A percentile compares a stretch with the other conserved stretches of the same genome.
Conservation (phyloP, 2,329 filamentous ascomycete genomes). For the Xylaria sp. region DNA sequence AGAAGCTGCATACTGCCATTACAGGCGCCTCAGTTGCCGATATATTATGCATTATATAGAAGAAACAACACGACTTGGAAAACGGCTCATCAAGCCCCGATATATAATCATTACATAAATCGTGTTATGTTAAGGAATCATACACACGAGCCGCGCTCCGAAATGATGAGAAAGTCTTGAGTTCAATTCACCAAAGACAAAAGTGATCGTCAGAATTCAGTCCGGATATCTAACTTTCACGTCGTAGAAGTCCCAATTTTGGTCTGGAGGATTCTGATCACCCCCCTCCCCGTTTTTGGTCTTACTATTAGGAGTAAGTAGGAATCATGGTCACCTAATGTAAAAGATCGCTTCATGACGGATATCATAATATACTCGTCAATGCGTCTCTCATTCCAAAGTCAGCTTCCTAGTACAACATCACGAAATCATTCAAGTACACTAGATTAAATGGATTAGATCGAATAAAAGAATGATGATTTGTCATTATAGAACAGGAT, state of each 20-base stretch:
- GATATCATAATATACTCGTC: neutral
- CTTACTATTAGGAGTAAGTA: too few species aligned
- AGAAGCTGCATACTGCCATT: conserved; percentile 12
- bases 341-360: too few species aligned
- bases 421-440: neutral
- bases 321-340: too few species aligned
- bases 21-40: neutral
- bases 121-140: too few species aligned
- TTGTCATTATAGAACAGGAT: conserved; percentile 24
- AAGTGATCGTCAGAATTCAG: too few species aligned
- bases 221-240: too few species aligned
- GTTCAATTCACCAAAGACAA: too few species aligned
- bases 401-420: neutral
- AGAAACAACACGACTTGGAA: neutral
- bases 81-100: neutral
- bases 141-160: too few species aligned
- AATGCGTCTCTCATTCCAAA: neutral
- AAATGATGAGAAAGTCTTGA: too few species aligned
- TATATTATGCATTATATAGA: neutral
- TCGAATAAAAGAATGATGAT: conserved; percentile 13
- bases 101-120: neutral
- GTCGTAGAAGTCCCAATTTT: too few species aligned
- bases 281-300: too few species aligned
- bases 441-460: neutral
- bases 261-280: too few species aligned